These are phyloP conservation scores for Pseudogymnoascus verrucosus DNA, from an alignment of 2,329 filamentous ascomycete species.

Conservation along the genomic window DNA sequence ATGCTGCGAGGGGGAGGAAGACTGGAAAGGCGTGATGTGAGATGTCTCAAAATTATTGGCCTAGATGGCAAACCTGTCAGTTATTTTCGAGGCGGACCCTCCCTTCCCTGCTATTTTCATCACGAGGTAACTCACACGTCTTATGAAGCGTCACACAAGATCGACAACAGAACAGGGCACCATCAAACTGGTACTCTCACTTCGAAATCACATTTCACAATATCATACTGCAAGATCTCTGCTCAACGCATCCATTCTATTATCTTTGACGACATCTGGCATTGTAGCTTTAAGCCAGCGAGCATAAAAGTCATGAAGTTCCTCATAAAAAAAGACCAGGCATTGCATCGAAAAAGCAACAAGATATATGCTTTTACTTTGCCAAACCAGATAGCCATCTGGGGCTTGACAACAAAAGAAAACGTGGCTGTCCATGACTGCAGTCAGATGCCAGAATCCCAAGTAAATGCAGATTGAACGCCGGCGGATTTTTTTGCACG, in stretches of 20 bases:
- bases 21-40: background rate
- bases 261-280: slow-evolving; percentile 9
- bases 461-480: slow-evolving; percentile 11
- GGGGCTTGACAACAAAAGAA: slow-evolving; percentile 2
- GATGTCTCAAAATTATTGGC: background rate
- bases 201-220: background rate
- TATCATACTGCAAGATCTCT: background rate
- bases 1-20: background rate
- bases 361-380: slow-evolving; percentile 8
- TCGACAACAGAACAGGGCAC: background rate
- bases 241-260: slow-evolving; percentile 8
- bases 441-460: slow-evolving; percentile 10
- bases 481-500: slow-evolving; percentile 9
- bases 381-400: slow-evolving; percentile 10
- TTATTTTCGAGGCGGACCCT: background rate
- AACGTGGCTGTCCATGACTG: slow-evolving; percentile 1
- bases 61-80: background rate
- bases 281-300: slow-evolving; percentile 10
- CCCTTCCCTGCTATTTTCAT: background rate
- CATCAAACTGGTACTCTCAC: background rate
- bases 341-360: slow-evolving; percentile 3
- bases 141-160: background rate
- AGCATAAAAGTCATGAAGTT: slow-evolving; percentile 10
- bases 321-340: slow-evolving; percentile 3
- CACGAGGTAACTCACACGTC: background rate